These are phyloP conservation scores for Tolypocladium endophyticum DNA, from an alignment of 2,329 filamentous ascomycete genomes.

Conservation along the genomic window DNA sequence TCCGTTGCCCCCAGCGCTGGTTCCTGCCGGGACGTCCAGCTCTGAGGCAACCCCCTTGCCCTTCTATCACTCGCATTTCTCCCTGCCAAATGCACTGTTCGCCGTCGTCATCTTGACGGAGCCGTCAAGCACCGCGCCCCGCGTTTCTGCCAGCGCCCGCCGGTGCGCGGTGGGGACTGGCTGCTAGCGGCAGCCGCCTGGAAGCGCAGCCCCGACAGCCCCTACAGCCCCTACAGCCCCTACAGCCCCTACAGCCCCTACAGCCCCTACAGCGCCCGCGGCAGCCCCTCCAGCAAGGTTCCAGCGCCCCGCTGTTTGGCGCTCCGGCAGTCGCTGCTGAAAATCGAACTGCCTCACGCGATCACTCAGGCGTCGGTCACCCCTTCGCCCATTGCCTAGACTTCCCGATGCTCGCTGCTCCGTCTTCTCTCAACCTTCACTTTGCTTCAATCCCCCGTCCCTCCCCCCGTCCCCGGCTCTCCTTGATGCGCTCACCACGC, in stretches of 20 bases:
- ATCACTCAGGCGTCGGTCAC: constrained; percentile 2
- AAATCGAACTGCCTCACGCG: constrained; percentile 6
- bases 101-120: neutral
- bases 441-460: neutral
- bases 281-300: neutral
- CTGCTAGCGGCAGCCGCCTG: neutral
- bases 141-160: neutral
- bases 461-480: neutral
- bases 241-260: neutral
- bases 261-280: neutral
- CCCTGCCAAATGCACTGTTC: neutral
- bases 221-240: neutral
- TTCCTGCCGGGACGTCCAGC: neutral
- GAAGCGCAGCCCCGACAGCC: neutral
- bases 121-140: neutral
- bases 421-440: neutral
- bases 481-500: neutral
- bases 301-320: neutral
- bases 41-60: too few relatives aligned
- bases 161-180: neutral
- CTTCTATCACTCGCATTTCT: too few relatives aligned
- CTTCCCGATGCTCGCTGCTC: neutral
- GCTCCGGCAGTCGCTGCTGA: neutral
- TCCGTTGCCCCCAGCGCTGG: neutral
- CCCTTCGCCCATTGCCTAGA: neutral